Base-by-base conservation (phyloP, 2,329 filamentous ascomycete genomes). In the Xylariales sp. region DNA sequence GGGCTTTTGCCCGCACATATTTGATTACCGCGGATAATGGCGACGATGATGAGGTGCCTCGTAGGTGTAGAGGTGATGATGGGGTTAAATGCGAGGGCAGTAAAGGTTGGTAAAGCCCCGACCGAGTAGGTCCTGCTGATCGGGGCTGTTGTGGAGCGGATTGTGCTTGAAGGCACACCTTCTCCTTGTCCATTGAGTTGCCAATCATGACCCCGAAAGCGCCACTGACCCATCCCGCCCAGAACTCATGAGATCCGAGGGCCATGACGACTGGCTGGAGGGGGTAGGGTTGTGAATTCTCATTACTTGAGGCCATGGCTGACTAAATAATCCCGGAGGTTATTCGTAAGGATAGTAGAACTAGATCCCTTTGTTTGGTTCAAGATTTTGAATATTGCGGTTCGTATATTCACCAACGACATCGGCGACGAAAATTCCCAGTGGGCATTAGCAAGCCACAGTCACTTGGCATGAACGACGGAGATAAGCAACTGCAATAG, bases 201-300 rank as follows among this genome's bases (percentile, higher is more conserved):
- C 95, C 94, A 68, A 97, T 91, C 55, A 97, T 82, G 74, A 97
- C 97, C 53, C 93, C 93, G 56, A 91, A 85, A 65, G 92, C 93
- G 61, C 95, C 95, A 77, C 92, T 95, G 69, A 96, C 82, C 80
- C 97, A 97, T 75, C 94, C 94, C 65, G 94, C 93, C 92, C 93
- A 97, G 80, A 97, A 97, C 78, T 97, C 94, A 73, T 93, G 89
- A 58, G 92, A 93, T 92, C 96, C 95, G 62, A 30, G 18, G 46
- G 34, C 4, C 4, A 45, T n/a, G 9, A 45, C 14, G 34, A 30
- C 10, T 0, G n/a, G 18, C 34, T 56, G 4, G 14, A 53, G 16
- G 28, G 46, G 16, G n/a, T 50, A 16, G 30, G 28, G 6, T 12
- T 18, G 18, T 14, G 7, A 23, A 32, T 28, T 45, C 43, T 62